These are phyloP conservation scores for Ustilago cynodontis DNA, from an alignment of 1,284 basidiomycete species.

Conservation along the genomic window DNA sequence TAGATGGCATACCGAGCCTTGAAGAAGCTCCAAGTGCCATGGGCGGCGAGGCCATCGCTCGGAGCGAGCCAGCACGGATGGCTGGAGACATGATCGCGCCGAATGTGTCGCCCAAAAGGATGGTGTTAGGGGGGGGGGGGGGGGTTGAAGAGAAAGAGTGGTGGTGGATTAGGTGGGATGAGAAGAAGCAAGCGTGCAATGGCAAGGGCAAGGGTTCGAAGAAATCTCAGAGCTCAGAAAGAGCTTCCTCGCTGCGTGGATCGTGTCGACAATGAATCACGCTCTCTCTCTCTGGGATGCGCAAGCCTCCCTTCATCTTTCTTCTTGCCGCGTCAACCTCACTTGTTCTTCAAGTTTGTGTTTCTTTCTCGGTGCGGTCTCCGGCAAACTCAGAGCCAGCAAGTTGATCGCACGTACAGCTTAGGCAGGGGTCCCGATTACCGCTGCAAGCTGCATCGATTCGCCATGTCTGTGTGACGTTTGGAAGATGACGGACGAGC, in stretches of 20 bases:
- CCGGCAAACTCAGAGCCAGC: neutral
- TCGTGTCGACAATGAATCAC: slow-evolving; percentile 6
- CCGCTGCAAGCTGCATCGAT: neutral
- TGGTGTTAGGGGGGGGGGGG: slow-evolving; percentile 13
- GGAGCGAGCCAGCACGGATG: slow-evolving; percentile 45
- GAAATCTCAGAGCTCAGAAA: neutral
- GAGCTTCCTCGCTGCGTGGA: neutral
- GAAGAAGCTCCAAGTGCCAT: slow-evolving; percentile 25
- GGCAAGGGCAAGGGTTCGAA: too few relatives aligned
- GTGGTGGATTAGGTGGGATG: slow-evolving; percentile 10
- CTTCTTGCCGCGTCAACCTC: neutral
- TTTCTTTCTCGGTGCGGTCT: neutral
- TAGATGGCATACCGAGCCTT: slow-evolving; percentile 32
- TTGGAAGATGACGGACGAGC: slow-evolving; percentile 5
- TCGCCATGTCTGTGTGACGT: too few relatives aligned
- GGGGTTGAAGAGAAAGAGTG: slow-evolving; percentile 18
- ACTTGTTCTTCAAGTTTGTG: neutral
- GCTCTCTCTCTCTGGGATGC: neutral
- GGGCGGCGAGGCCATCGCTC: slow-evolving; percentile 31
- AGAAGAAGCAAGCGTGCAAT: neutral
- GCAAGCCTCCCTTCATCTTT: slow-evolving; percentile 1
- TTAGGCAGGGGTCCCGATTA: neutral
- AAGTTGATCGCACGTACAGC: too few relatives aligned
- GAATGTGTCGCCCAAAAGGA: neutral
- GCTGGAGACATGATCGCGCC: slow-evolving; percentile 43